These are phyloP conservation scores for Collybia nuda DNA, from an alignment of 768 basidiomycete genomes.

Conservation along the genomic window DNA sequence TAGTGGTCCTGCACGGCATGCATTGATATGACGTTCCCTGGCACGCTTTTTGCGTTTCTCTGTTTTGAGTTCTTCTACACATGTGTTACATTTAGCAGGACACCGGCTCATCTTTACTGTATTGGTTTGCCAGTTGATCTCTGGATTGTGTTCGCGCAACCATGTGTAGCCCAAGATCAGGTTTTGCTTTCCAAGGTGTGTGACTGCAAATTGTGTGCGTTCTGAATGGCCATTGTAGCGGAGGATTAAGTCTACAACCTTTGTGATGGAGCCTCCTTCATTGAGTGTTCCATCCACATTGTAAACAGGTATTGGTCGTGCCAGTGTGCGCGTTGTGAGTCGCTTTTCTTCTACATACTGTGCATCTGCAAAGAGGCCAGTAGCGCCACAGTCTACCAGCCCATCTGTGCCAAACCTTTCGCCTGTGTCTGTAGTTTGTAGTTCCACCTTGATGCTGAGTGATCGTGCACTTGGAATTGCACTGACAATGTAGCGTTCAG, in stretches of 20 bases:
- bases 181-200: constrained; percentile 15
- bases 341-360: neutral
- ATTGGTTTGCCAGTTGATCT: too few species aligned
- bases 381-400: neutral
- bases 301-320: too few species aligned
- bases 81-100: too few species aligned
- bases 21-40: too few species aligned
- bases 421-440: neutral
- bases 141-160: constrained; percentile 19
- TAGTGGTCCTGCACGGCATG: too few species aligned
- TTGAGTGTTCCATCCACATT: constrained; percentile 17
- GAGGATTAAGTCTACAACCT: constrained; percentile 17
- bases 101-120: constrained; percentile 2
- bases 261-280: constrained; percentile 12
- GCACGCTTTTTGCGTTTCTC: too few species aligned
- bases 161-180: constrained; percentile 21
- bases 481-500: neutral
- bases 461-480: neutral
- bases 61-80: too few species aligned
- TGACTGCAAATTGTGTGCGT: constrained; percentile 15
- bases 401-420: too few species aligned
- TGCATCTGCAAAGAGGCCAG: neutral
- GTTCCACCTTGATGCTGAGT: neutral
- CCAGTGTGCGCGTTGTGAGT: neutral
- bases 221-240: constrained; percentile 17